Percentiles rank a stretch among this genome's conserved stretches.
Evolutionary conservation across 192 early-diverging fungal genomes (phyloP).

Genomic region (Phlyctochytrium planicorne): DNA sequence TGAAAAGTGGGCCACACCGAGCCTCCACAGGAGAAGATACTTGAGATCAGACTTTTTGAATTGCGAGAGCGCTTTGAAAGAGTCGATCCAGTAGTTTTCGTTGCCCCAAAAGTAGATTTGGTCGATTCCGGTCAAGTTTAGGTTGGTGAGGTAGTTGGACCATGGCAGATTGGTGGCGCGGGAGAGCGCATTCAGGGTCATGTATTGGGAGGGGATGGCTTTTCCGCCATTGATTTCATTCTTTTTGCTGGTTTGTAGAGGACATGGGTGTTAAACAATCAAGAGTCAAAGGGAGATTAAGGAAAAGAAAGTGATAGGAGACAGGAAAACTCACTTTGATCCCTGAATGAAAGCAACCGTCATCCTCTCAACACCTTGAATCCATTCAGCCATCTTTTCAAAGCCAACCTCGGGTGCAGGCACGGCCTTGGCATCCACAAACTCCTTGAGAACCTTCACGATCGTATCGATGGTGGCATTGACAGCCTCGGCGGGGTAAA

Average conservation of each 20-base stretch:
- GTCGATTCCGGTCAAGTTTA: constrained; percentile 26
- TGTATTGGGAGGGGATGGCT: constrained; percentile 19
- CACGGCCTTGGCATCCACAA: constrained; percentile 13
- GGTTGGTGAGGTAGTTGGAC: constrained; percentile 17
- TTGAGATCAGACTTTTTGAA: constrained; percentile 18
- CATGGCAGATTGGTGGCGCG: constrained; percentile 28
- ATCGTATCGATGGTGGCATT: constrained; percentile 17
- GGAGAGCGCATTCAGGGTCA: constrained; percentile 28
- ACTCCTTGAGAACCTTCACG: constrained; percentile 26
- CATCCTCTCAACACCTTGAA: constrained; percentile 23
- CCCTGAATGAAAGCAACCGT: constrained; percentile 23
- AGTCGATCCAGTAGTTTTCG: constrained; percentile 26
- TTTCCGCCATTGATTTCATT: neutral
- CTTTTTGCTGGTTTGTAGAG: neutral
- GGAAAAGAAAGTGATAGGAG: constrained; percentile 2
- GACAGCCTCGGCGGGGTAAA: constrained; percentile 37
- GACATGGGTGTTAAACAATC: neutral
- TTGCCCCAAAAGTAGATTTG: constrained; percentile 38
- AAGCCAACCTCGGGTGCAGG: constrained; percentile 11
- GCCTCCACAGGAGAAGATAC: constrained; percentile 41
- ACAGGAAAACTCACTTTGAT: constrained; percentile 14
- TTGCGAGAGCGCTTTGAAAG: constrained; percentile 9
- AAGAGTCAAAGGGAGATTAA: neutral
- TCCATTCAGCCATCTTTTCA: constrained; percentile 16
- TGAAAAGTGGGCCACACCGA: constrained; percentile 38